phyloP scores from a whole-genome alignment of 2,329 filamentous ascomycete genomes.

The Basipetospora chlamydospora region DNA sequence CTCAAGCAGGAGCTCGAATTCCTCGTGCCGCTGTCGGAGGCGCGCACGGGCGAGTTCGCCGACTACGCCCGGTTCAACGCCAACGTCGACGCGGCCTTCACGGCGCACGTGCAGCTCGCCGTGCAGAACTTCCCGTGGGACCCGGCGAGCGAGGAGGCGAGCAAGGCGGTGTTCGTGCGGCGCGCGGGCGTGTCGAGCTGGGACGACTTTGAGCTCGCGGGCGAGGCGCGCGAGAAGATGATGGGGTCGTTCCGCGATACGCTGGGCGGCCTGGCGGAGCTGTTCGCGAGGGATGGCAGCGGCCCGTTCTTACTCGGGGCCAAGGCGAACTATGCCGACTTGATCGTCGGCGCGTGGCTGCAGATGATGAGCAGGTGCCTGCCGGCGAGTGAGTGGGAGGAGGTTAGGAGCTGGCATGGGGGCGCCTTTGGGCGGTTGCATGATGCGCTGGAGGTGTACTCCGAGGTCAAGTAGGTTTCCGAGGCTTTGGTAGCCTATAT shows the following conservation, averaged over 20 bases:
- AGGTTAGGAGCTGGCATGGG: conserved; percentile 30
- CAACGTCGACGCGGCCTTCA: conserved; percentile 40
- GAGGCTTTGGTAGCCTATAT: too few relatives aligned
- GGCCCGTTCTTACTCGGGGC: conserved; percentile 35
- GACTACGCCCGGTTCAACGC: conserved; percentile 36
- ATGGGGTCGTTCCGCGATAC: conserved; percentile 23
- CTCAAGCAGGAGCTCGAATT: conserved; percentile 12
- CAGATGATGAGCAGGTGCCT: conserved; percentile 26
- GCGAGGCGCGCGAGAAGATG: conserved; percentile 24
- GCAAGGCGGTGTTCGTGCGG: conserved; percentile 30
- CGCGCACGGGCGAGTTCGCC: conserved; percentile 12
- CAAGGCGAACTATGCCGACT: conserved; percentile 34
- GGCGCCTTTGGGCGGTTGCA: conserved; percentile 35
- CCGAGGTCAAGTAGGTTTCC: conserved; percentile 16
- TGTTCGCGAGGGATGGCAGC: conserved; percentile 21
- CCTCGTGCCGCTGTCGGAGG: conserved; percentile 23
- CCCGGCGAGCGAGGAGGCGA: conserved; percentile 19
- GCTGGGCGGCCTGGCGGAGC: conserved; percentile 7
- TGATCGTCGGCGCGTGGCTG: conserved; percentile 41
- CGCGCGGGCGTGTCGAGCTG: conserved; percentile 29
- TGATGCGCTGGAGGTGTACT: conserved; percentile 26
- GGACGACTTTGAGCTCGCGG: conserved; percentile 24
- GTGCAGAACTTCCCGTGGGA: conserved; percentile 32
- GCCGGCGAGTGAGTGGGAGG: conserved; percentile 30
- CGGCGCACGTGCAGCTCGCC: conserved; percentile 25